Percentiles rank a stretch among this genome's conserved stretches.
Evolutionary conservation across 805 yeast species (phyloP).

Genomic region (Metschnikowia santaceciliae): DNA sequence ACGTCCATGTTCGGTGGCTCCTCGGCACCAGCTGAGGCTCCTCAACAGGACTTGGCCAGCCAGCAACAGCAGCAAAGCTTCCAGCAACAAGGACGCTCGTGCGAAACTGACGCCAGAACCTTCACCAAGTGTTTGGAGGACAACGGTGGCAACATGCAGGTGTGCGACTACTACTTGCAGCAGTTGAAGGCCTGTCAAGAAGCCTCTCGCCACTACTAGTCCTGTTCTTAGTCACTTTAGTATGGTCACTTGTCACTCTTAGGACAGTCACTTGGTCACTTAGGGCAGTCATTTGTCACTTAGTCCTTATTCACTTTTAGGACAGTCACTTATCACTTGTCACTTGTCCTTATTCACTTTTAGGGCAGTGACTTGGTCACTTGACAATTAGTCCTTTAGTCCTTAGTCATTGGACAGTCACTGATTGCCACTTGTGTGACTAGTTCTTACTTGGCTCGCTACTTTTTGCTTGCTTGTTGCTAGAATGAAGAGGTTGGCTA

Average conservation of each 20-base stretch:
- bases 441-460: too few species aligned
- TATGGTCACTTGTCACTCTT: not conserved
- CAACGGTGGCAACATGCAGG: conserved; percentile 92
- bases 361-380: too few species aligned
- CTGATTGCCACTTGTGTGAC: too few species aligned
- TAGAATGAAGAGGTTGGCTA: too few species aligned
- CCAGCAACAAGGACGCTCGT: conserved; percentile 49
- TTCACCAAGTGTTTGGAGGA: conserved; percentile 95
- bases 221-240: not conserved
- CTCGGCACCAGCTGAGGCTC: conserved; percentile 44
- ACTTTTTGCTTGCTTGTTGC: too few species aligned
- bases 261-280: not conserved
- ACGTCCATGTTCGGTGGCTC: conserved; percentile 86
- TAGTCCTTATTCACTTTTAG: too few species aligned
- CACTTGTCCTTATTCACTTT: too few species aligned
- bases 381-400: too few species aligned
- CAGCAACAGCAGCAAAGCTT: conserved; percentile 33
- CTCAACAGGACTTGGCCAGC: conserved; percentile 39
- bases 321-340: too few species aligned
- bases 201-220: conserved; percentile 77
- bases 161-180: conserved; percentile 94
- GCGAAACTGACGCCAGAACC: conserved; percentile 92
- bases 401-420: too few species aligned
- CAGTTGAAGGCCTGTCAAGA: conserved; percentile 97
- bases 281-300: too few species aligned